Evolutionary conservation across 2,329 filamentous ascomycete genomes (phyloP).

Genomic region (Pezicula carpinea): DNA sequence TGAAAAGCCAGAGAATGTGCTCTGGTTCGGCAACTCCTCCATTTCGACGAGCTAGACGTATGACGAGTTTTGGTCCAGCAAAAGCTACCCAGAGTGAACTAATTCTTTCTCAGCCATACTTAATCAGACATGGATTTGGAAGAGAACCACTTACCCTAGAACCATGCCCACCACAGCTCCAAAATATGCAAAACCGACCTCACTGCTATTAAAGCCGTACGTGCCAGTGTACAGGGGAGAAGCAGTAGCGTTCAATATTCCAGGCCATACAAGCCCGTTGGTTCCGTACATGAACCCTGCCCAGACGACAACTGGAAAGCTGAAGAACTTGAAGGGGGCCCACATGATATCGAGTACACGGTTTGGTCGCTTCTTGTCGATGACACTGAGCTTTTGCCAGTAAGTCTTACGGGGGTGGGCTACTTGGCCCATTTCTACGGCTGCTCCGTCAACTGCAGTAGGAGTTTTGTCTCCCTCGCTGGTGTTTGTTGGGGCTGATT

Average conservation of each 20-base stretch:
- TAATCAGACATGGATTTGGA: background rate
- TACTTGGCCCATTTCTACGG: conserved; percentile 24
- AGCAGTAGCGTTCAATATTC: conserved; percentile 29
- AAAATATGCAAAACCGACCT: conserved; percentile 27
- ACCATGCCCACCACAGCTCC: conserved; percentile 23
- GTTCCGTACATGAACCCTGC: conserved; percentile 30
- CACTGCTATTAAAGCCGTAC: conserved; percentile 29
- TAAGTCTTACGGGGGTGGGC: conserved; percentile 35
- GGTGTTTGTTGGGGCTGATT: conserved; percentile 8
- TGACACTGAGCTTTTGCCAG: conserved; percentile 36
- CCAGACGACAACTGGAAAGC: conserved; percentile 29
- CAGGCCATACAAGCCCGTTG: conserved; percentile 30
- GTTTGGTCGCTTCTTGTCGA: conserved; percentile 37
- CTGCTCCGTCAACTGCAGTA: conserved; percentile 1
- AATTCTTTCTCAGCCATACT: background rate
- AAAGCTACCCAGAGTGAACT: conserved; percentile 15
- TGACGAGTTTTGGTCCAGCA: conserved; percentile 12
- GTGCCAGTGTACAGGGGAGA: conserved; percentile 23
- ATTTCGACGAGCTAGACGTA: conserved; percentile 34
- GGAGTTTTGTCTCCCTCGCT: background rate
- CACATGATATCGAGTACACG: conserved; percentile 33
- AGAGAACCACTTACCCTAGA: conserved; percentile 15
- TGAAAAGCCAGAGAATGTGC: conserved; percentile 26
- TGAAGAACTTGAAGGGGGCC: conserved; percentile 29
- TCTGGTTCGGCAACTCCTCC: conserved; percentile 30